Evolutionary conservation across 2,329 filamentous ascomycete species (phyloP), one percentile per base, ranked within the genome.

Genomic region (Sporothrix pseudoabietina): DNA sequence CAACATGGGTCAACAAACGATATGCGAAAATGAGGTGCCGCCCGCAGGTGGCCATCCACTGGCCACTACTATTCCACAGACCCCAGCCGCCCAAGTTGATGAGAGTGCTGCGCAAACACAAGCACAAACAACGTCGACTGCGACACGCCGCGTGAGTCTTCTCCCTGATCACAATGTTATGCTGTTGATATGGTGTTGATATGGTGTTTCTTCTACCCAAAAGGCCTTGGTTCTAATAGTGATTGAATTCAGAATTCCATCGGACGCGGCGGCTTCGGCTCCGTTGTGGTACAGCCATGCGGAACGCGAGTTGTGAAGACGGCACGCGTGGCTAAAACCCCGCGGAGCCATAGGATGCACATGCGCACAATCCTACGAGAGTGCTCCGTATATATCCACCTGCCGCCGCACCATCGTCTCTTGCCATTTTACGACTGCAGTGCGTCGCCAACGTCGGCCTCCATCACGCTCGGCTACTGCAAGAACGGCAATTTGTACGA

Each of bases 401-500:
- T 55, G 1, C 47, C 47, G 9, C 49, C 66, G 10, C 66, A 69
- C 19, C 19, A 9, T 3, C 49, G 49, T 4, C 41, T 69, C 19
- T 19, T 69, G 4, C 30, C 19, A 0, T 57, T 69, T 32, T 69
- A 55, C n/a, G 49, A 32, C 49, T 39, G 41, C 19, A 55, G 7
- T 12, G 66, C 49, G 9, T 14, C 47, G 19, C 66, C 19, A 3
- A 26, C 26, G 16, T 54, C 66, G 19, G 66, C 32, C 5, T 69
- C 49, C 5, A 69, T 69, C 66, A 69, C 30, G 16, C 49, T 69
- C 1, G 49, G 26, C 10, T 69, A 69, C 32, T 52, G 10, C 41
- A 55, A 69, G 19, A 69, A 69, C 4, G 66, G 66, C 3, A 69
- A 55, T 32, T 30, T 69, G 16, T n/a, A 49, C 32, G 49, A 69